Base-by-base conservation (phyloP, 306 rosid genomes). In the Begonia fuchsioides region DNA sequence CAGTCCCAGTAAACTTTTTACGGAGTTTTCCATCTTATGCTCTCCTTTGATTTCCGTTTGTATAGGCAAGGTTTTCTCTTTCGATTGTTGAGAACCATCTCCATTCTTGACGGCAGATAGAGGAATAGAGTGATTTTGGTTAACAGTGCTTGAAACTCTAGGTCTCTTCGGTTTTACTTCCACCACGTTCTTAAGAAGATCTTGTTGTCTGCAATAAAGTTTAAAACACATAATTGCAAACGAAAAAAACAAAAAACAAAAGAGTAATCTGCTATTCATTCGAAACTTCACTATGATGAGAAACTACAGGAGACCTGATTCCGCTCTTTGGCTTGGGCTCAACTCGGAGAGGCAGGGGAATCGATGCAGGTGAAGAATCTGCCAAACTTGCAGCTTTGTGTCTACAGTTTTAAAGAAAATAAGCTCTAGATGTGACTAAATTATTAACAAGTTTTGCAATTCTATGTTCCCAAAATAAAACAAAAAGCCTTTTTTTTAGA, bases 301-400 rank as follows among this genome's bases (percentile, higher is more conserved):
- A 51, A 58, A 68, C 13, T 51, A 52, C 51, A 35, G 50, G 32
- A n/a, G 65, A 84, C 95, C 95, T 90, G 65, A 90, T 90, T 48
- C 95, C 93, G 53, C 97, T 81, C 68, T 76, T 84, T 43, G 86
- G 93, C 65, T 84, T 90, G 56, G 95, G 95, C 63, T 90, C 97
- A 47, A 90, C 93, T 12, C 94, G 94, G 50, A 81, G 79, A 5
- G 93, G 57, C 69, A 84, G 68, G 18, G 95, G 95, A 43, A 73
- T 78, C 3, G 81, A 72, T 15, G 80, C 95, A 51, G 93, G 93
- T 38, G 97, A 69, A 55, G 97, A 90, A 79, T 90, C 97, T 18
- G 82, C 95, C 46, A 81, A 59, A 63, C 66, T 90, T 17, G 97
- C 93, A 56, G 97, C 97, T 74, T 74, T 64, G 97, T 88, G 68